phyloP scores from a whole-genome alignment of 2,329 filamentous ascomycete genomes.

The Fusarium sambucinum region DNA sequence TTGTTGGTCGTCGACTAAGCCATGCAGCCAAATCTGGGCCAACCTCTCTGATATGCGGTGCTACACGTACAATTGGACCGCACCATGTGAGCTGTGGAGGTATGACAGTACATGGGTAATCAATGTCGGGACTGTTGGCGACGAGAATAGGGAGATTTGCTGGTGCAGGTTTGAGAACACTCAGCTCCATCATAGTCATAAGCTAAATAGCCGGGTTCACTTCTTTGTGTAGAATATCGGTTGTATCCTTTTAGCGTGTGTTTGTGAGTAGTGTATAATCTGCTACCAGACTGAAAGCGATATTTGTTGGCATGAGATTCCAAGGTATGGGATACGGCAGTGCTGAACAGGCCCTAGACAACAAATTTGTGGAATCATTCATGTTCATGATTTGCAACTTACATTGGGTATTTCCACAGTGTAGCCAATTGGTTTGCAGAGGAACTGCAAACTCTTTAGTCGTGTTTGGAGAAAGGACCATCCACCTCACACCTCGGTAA shows the following conservation, averaged over 20 bases:
- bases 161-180: not conserved
- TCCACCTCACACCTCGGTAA: not conserved
- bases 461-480: not conserved
- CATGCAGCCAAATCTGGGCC: not conserved
- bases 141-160: not conserved
- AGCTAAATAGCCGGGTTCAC: not conserved
- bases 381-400: rapidly evolving
- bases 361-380: rapidly evolving
- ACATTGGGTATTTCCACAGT: not conserved
- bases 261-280: not conserved
- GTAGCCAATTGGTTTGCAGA: not conserved
- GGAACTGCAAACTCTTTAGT: not conserved
- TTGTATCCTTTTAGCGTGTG: not conserved
- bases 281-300: not conserved
- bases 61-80: not conserved
- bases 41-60: rapidly evolving
- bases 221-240: rapidly evolving
- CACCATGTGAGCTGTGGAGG: not conserved
- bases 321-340: not conserved
- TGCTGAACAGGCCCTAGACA: not conserved
- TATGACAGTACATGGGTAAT: not conserved
- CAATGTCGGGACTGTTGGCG: not conserved
- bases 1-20: not conserved
- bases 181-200: conserved; percentile 1
- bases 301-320: not conserved